phyloP scores from a whole-genome alignment of 345 rosid species.

The Sisymbrium irio region DNA sequence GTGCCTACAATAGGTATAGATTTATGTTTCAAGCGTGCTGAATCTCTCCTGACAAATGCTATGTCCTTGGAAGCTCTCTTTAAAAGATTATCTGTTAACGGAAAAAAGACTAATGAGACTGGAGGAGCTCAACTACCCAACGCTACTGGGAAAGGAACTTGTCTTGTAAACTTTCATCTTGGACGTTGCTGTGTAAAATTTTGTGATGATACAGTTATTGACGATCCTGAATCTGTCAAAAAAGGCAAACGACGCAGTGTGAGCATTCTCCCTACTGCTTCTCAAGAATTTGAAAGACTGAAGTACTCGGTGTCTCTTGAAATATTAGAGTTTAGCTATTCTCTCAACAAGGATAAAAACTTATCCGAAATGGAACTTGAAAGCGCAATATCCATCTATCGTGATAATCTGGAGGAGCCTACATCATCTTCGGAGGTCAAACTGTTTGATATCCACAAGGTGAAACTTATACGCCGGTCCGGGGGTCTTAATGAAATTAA shows the following conservation, averaged over 20 bases:
- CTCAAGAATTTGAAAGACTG: constrained; percentile 51
- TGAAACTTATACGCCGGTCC: constrained; percentile 72
- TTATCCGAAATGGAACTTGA: constrained; percentile 79
- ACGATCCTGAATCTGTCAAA: too few relatives aligned
- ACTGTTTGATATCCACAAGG: constrained; percentile 71
- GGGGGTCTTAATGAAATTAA: constrained; percentile 53
- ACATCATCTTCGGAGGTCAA: constrained; percentile 49
- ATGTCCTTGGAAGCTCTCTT: constrained; percentile 64
- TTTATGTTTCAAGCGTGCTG: constrained; percentile 63
- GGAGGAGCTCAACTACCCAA: constrained; percentile 50
- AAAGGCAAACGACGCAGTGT: constrained; percentile 56
- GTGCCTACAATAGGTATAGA: constrained; percentile 73
- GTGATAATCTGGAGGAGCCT: constrained; percentile 32
- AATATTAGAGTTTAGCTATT: constrained; percentile 57
- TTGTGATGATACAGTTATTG: constrained; percentile 47
- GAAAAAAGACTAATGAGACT: too few relatives aligned
- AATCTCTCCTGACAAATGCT: constrained; percentile 64
- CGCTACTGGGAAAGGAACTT: constrained; percentile 71
- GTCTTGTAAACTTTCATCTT: constrained; percentile 62
- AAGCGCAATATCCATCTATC: constrained; percentile 78
- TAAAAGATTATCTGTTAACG: constrained; percentile 33
- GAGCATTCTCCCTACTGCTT: constrained; percentile 46
- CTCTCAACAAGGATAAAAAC: constrained; percentile 75
- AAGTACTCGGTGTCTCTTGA: constrained; percentile 72
- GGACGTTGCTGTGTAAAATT: constrained; percentile 69